Evolutionary conservation across 2,329 filamentous ascomycete genomes (phyloP).

Genomic region (Penicillium paneum): DNA sequence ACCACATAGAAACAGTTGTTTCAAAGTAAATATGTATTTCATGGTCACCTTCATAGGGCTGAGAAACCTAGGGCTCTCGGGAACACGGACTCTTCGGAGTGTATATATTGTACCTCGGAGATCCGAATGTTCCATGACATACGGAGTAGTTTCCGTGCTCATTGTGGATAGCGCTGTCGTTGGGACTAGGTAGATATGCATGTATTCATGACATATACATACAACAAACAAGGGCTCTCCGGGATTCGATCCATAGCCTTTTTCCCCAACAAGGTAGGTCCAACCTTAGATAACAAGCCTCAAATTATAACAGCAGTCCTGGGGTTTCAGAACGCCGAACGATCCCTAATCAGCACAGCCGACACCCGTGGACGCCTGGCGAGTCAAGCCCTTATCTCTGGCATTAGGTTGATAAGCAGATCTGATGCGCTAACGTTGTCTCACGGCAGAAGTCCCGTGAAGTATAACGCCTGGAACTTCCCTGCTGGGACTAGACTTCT

Average conservation of each 20-base stretch:
- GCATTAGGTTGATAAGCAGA: conserved; percentile 1
- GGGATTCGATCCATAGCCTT: background rate
- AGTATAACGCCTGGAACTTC: conserved; percentile 27
- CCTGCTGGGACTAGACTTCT: conserved; percentile 21
- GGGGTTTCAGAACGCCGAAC: background rate
- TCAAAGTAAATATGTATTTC: background rate
- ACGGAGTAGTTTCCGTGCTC: background rate
- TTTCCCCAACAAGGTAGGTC: background rate
- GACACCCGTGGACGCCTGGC: background rate
- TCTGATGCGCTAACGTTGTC: background rate
- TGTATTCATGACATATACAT: background rate
- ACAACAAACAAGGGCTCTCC: background rate
- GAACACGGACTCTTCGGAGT: background rate
- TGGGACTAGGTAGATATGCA: too few species aligned
- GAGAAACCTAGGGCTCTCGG: background rate
- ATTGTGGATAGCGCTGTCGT: too few species aligned
- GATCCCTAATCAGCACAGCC: background rate
- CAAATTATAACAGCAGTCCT: background rate
- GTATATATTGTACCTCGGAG: background rate
- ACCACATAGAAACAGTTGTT: conserved; percentile 35
- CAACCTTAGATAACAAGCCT: background rate
- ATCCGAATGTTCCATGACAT: background rate
- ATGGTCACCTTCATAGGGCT: background rate
- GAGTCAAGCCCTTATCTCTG: conserved; percentile 1
- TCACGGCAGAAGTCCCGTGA: background rate